Percentiles rank a stretch among this genome's conserved stretches.
Evolutionary conservation across 768 basidiomycete species (phyloP).

Genomic region (Auriscalpium vulgare): DNA sequence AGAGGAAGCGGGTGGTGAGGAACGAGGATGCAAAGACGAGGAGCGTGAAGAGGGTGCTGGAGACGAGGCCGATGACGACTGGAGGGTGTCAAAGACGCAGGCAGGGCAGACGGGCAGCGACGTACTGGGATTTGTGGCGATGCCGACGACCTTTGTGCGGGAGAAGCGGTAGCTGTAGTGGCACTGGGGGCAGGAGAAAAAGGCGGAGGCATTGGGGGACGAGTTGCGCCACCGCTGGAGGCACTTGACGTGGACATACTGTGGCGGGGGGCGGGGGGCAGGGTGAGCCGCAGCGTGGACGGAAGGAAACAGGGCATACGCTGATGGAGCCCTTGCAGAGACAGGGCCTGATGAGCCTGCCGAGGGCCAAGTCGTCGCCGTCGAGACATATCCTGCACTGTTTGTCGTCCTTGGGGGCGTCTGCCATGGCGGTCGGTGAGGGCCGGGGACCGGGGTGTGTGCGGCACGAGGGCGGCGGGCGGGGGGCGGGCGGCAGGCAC

Average conservation of each 20-base stretch:
- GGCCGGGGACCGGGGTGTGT: too few species aligned
- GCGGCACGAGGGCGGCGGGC: too few species aligned
- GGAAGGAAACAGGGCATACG: conserved; percentile 25
- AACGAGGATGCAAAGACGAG: conserved; percentile 14
- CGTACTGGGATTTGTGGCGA: conserved; percentile 73
- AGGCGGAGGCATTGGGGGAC: conserved; percentile 54
- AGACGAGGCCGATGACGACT: conserved; percentile 51
- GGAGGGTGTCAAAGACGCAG: conserved; percentile 2
- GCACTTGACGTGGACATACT: conserved; percentile 79
- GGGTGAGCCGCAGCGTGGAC: neutral
- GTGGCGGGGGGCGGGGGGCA: conserved; percentile 1
- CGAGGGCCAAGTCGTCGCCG: conserved; percentile 54
- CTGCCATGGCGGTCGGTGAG: too few species aligned
- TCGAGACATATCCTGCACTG: conserved; percentile 85
- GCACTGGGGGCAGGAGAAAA: conserved; percentile 78
- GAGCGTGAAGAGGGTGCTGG: conserved; percentile 11
- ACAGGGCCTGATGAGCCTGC: conserved; percentile 77
- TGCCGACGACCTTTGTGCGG: conserved; percentile 58
- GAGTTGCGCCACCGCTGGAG: conserved; percentile 67
- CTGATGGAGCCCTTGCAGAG: conserved; percentile 75
- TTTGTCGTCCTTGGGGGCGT: conserved; percentile 29
- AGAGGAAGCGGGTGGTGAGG: conserved; percentile 12
- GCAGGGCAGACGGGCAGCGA: neutral
- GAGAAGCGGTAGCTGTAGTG: conserved; percentile 71
- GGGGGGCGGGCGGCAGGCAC: too few species aligned